Base-by-base conservation (phyloP, 495 filamentous ascomycete genomes). In the Penicillium atrosanguineum region DNA sequence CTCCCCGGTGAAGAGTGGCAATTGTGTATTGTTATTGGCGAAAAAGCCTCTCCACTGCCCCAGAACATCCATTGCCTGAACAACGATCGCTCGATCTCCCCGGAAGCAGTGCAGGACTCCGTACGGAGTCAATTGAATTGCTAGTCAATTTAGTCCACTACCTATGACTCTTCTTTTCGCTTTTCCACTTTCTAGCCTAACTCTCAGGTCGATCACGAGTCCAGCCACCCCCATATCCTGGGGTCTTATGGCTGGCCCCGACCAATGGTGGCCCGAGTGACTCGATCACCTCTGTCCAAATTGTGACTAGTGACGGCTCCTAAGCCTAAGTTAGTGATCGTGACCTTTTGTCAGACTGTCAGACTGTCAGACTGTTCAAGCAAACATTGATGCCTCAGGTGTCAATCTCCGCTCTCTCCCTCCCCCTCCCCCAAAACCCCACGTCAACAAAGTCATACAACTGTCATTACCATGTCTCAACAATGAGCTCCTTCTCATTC, bases 401-500 rank as follows among this genome's bases (percentile, higher is more conserved):
- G 53, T 63, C 52, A 2, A 45, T n/a, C 44, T 31, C 48, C 38
- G 16, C 19, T 29, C 23, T 12, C 31, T 31, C 4, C 28, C 46
- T 34, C 31, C 44, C 42, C 43, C 37, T 21, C 12, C 31, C 23
- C 5, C 23, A 23, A 20, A 39, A 36, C 28, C 31, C 36, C 46
- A 28, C 39, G 37, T 26, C 29, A 50, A 43, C 48, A 43, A 46
- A 44, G 9, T 15, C 31, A 12, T 14, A 8, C 11, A 34, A 14
- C 12, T 14, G 3, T 34, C 31, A 4, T 31, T 34, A 64, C 38
- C 58, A 68, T 70, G 60, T 61, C 53, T 47, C 31, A 46, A 69
- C 51, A 39, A 76, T 76, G 71, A 73, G 57, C 60, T 59, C 66
- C 63, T 59, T 76, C 53, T 62, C 70, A 46, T 61, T 74, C 46